Base-by-base conservation (phyloP, 2,329 filamentous ascomycete genomes). In the Exophiala viscosa region DNA sequence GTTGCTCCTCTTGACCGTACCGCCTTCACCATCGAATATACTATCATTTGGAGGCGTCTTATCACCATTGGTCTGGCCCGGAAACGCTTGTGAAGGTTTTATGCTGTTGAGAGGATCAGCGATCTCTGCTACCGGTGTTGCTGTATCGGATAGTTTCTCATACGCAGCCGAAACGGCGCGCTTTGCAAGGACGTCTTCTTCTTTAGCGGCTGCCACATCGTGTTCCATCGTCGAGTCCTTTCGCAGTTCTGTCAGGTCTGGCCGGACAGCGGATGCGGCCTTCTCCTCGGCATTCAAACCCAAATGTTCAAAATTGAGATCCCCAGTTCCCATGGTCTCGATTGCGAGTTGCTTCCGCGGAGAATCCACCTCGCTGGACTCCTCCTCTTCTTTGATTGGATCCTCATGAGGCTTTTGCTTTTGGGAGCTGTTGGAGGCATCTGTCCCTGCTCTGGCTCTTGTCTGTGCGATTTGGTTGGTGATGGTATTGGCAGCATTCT, bases 401-500 rank as follows among this genome's bases (percentile, higher is more conserved):
- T 61, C 59, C 9, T 68, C 68, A 8, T 53, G 18, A 3, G 47
- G 41, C 45, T 64, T 52, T 52, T 63, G 50, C 35, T 70, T 69
- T 7, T 34, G 11, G 63, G 61, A 52, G 18, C 64, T 67, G 17
- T 69, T 64, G 14, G 66, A 54, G 7, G 57, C 61, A 39, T 67
- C 67, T 5, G 70, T 66, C 31, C 62, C 61, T 34, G 61, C 67
- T 50, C 73, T 68, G 42, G 64, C 64, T 52, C 68, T 79, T 6
- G 76, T 72, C 47, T 82, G 76, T 28, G 77, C 76, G 42, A 76
- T 76, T 34, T 79, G 72, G 66, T 84, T 91, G 44, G 83, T 82
- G 42, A 96, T 85, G 43, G 85, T 89, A 58, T 81, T 89, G 11
- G 91, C 90, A 39, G 92, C 92, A 78, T 87, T 96, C 70, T 97